A percentile compares a stretch with the other conserved stretches of the same genome.
phyloP scores from a whole-genome alignment of 169 alveolate genomes.

The Theileria parva region DNA sequence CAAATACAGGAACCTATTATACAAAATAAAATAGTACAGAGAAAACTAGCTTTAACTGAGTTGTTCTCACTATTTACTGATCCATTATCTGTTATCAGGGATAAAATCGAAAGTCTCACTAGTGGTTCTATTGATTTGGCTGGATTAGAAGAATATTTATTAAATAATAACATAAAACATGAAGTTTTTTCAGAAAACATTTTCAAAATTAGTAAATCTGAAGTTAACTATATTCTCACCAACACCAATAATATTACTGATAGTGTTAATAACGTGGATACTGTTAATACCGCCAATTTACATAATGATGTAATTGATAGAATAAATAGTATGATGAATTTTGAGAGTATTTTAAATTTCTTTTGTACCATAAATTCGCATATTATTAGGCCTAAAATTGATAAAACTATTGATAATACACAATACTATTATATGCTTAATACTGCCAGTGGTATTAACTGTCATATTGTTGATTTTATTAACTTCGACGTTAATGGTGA shows the following conservation, averaged over 20 bases:
- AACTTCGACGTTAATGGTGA: constrained; percentile 3
- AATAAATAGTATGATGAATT: not conserved
- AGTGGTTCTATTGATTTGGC: not conserved
- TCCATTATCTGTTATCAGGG: constrained; percentile 33
- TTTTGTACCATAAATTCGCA: constrained; percentile 26
- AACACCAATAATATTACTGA: not conserved
- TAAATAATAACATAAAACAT: not conserved
- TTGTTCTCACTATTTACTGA: constrained; percentile 26
- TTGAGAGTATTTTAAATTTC: constrained; percentile 2
- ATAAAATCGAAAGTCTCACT: constrained; percentile 20
- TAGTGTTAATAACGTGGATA: not conserved
- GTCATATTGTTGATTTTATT: not conserved
- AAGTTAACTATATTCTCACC: not conserved
- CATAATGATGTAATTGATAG: not conserved
- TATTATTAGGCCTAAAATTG: constrained; percentile 14
- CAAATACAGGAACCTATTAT: constrained; percentile 56
- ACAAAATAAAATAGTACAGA: constrained; percentile 13
- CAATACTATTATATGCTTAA: constrained; percentile 1
- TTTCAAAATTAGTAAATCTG: not conserved
- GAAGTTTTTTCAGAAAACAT: not conserved
- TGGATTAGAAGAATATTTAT: constrained; percentile 37
- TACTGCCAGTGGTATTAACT: constrained; percentile 15
- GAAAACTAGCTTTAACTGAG: constrained; percentile 35
- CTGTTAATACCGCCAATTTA: not conserved
- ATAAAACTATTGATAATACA: not conserved